Evolutionary conservation across 352 stramenopile genomes (phyloP), one percentile per base, ranked within the genome.

Genomic region (Globisporangium iwayamae): DNA sequence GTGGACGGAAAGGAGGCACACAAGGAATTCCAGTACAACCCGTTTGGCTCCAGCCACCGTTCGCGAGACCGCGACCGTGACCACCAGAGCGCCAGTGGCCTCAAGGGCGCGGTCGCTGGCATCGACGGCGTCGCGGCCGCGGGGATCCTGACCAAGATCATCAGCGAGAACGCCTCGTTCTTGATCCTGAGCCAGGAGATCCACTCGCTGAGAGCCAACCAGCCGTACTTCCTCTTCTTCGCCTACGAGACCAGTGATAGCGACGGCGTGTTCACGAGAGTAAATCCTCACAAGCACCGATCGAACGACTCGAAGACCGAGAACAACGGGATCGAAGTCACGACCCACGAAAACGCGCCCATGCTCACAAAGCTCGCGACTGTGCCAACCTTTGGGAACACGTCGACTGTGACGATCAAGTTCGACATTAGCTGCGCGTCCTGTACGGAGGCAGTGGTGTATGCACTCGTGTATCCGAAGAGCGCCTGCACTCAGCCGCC

Each of bases 241-340:
- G 79, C 82, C 2, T 90, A 90, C 54, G 86, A 94, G 52, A 91
- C 83, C 2, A 76, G 74, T 20, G 47, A 56, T 10, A 92, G 84
- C 41, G 68, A 81, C 43, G 84, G 86, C 4, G 79, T 94, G 1
- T 92, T 91, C 60, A 89, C 86, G 1, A 62, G 56, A 7, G 69
- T 91, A 2, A 94, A 93, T 34, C 75, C 81, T 22, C 80, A 88
- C 70, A 84, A 79, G 45, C 61, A 77, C 57, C 67, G 66, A 4
- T 63, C 75, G 0, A 87, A 85, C 22, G 70, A 84, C 14, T 69
- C 60, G 1, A 76, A 71, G 32, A n/a, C 48, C 4, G 69, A 79
- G 43, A 82, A 78, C 55, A 67, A 76, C 20, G 73, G 68, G 0
- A 83, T 92, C 43, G 68, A 76, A 41, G 78, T 90, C 6, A 71